These are phyloP conservation scores for Talaromyces liani DNA, from an alignment of 495 filamentous ascomycete species.

Conservation along the genomic window DNA sequence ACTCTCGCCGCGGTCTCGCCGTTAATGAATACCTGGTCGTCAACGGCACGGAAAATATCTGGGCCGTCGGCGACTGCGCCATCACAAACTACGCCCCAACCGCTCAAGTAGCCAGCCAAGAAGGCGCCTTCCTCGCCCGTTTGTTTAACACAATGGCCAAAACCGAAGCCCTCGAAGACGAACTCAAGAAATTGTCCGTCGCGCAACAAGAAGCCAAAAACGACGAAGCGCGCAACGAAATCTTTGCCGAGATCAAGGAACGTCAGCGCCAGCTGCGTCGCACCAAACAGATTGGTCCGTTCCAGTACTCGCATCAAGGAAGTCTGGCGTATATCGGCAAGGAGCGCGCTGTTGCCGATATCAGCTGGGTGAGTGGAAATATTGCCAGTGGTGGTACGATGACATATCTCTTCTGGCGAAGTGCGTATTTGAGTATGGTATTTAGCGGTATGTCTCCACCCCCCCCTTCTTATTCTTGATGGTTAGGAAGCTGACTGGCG, in stretches of 20 bases:
- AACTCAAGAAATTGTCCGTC: constrained; percentile 56
- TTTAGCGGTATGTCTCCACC: constrained; percentile 97
- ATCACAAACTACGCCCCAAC: constrained; percentile 96
- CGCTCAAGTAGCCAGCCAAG: constrained; percentile 92
- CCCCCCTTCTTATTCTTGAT: too few relatives aligned
- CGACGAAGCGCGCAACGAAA: constrained; percentile 45
- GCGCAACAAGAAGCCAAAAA: constrained; percentile 56
- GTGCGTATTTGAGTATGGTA: constrained; percentile 98
- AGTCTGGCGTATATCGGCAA: constrained; percentile 95
- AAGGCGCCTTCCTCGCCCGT: constrained; percentile 89
- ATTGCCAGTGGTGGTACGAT: constrained; percentile 76
- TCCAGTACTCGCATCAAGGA: constrained; percentile 97
- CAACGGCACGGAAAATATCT: constrained; percentile 92
- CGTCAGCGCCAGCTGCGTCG: constrained; percentile 78
- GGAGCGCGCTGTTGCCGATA: constrained; percentile 95
- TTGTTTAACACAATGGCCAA: constrained; percentile 98
- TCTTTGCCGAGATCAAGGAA: constrained; percentile 68
- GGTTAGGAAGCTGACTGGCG: constrained; percentile 15
- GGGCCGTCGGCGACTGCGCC: constrained; percentile 86
- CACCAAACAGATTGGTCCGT: constrained; percentile 89
- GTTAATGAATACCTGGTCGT: constrained; percentile 99
- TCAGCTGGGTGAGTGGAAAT: constrained; percentile 96
- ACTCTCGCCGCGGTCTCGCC: constrained; percentile 87
- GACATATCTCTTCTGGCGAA: constrained; percentile 92
- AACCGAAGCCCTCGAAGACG: constrained; percentile 68